These are phyloP conservation scores for Sphagnum contortum DNA, from an alignment of 225 moss, liverwort and hornwort genomes.

Conservation along the genomic window DNA sequence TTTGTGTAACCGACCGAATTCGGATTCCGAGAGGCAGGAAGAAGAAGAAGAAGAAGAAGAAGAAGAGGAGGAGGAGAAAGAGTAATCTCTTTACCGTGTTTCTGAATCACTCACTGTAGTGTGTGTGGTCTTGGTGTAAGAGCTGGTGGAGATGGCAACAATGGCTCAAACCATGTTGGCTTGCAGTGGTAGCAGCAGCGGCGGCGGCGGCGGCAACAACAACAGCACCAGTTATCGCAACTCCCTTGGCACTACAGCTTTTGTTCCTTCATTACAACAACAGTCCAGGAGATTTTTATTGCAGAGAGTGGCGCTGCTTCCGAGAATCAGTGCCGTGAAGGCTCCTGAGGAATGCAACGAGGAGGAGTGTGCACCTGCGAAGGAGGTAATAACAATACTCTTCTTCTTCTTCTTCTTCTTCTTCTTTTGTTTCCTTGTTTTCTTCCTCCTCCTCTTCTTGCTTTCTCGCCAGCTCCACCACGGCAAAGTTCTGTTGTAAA, in stretches of 20 bases:
- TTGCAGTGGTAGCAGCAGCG: slow-evolving; percentile 12
- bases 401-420: too few relatives aligned
- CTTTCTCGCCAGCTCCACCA: background rate
- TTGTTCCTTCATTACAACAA: too few relatives aligned
- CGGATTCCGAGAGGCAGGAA: too few relatives aligned
- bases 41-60: too few relatives aligned
- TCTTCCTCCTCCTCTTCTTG: background rate
- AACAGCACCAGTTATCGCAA: slow-evolving; percentile 3
- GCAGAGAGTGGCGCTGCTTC: background rate
- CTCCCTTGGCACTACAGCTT: background rate
- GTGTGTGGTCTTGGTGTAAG: too few relatives aligned
- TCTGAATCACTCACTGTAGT: too few relatives aligned
- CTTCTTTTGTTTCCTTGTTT: too few relatives aligned
- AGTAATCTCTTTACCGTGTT: too few relatives aligned
- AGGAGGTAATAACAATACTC: slow-evolving; percentile 34
- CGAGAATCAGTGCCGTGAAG: slow-evolving; percentile 39
- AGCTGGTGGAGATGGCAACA: slow-evolving; percentile 29
- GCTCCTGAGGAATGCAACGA: slow-evolving; percentile 64
- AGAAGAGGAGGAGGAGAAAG: too few relatives aligned
- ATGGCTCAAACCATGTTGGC: slow-evolving; percentile 34
- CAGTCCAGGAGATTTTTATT: too few relatives aligned
- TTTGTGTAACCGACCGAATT: too few relatives aligned
- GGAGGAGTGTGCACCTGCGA: slow-evolving; percentile 59
- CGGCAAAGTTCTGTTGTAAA: too few relatives aligned
- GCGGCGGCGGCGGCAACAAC: slow-evolving; percentile 13